Percentiles rank a stretch among this genome's conserved stretches.
phyloP scores from a whole-genome alignment of 1,284 basidiomycete species.

The Moesziomyces antarcticus region DNA sequence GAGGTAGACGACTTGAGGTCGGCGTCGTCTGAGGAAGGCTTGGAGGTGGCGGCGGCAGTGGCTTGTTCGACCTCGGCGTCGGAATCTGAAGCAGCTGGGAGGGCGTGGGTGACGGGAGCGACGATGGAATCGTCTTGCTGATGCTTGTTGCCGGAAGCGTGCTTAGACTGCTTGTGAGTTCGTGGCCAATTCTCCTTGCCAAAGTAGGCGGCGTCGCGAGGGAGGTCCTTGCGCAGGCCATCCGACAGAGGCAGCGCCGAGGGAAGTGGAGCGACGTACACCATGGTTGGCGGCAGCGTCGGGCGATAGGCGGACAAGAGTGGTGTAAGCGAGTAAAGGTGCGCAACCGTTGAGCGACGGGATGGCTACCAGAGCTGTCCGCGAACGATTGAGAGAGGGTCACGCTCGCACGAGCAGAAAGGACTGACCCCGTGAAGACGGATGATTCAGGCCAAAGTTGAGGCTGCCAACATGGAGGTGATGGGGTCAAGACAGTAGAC shows the following conservation, averaged over 20 bases:
- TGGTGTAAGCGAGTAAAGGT: not conserved
- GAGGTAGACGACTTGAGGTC: slow-evolving; percentile 45
- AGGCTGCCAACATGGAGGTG: slow-evolving; percentile 18
- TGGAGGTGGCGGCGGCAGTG: slow-evolving; percentile 17
- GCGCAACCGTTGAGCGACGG: not conserved
- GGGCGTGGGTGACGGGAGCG: slow-evolving; percentile 7
- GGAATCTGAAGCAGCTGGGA: slow-evolving; percentile 24
- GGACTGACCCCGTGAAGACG: too few relatives aligned
- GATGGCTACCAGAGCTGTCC: slow-evolving; percentile 29
- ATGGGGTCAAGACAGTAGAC: not conserved
- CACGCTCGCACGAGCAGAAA: too few relatives aligned
- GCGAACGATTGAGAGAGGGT: slow-evolving; percentile 1
- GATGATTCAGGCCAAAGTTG: slow-evolving; percentile 3
- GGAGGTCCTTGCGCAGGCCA: slow-evolving; percentile 18
- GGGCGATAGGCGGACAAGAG: not conserved
- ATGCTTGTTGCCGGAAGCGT: slow-evolving; percentile 13
- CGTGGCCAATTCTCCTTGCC: slow-evolving; percentile 46
- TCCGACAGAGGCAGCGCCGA: slow-evolving; percentile 15
- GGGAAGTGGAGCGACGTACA: slow-evolving; percentile 29
- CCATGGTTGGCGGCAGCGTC: slow-evolving; percentile 12
- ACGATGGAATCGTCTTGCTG: slow-evolving; percentile 5
- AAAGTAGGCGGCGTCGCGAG: slow-evolving; percentile 20
- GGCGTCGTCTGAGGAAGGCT: slow-evolving; percentile 16
- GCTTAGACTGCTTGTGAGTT: slow-evolving; percentile 25
- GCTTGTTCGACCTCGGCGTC: slow-evolving; percentile 35